Conservation (phyloP, 108 stramenopile species). For the Fragilariopsis cylindrus region DNA sequence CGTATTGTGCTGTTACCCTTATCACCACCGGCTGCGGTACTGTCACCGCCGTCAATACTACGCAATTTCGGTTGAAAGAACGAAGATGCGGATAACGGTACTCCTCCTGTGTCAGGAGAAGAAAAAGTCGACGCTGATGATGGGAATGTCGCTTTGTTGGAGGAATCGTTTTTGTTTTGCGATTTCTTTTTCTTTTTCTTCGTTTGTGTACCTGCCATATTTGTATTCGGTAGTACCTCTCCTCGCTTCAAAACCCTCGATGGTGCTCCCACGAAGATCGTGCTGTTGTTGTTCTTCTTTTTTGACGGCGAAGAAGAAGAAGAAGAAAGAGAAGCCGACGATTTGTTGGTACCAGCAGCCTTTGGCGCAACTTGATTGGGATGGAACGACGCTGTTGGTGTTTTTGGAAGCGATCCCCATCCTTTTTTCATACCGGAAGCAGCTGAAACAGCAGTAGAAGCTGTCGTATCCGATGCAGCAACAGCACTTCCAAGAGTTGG, state of each 20-base stretch:
- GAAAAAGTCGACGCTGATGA: neutral
- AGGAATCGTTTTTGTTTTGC: neutral
- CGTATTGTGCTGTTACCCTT: neutral
- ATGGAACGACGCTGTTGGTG: neutral
- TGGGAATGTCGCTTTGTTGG: neutral
- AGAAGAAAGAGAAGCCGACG: too few species aligned
- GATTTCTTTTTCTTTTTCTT: slow-evolving; percentile 6
- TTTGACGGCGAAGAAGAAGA: neutral
- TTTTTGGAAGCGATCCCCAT: neutral
- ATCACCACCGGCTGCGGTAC: neutral
- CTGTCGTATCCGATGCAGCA: neutral
- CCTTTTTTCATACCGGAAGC: neutral
- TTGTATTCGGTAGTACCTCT: neutral
- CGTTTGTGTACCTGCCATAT: neutral
- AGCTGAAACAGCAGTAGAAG: neutral
- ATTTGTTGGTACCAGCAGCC: too few species aligned
- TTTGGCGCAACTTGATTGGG: slow-evolving; percentile 1
- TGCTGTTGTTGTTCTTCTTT: neutral
- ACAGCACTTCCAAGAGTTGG: slow-evolving; percentile 9
- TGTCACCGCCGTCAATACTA: neutral
- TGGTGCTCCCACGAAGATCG: slow-evolving; percentile 6
- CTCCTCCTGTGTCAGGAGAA: neutral
- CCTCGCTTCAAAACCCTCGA: neutral
- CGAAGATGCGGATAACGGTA: slow-evolving; percentile 3
- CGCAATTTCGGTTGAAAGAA: neutral